Base-by-base conservation (phyloP, 352 stramenopile species). In the Globisporangium cederbergense region DNA sequence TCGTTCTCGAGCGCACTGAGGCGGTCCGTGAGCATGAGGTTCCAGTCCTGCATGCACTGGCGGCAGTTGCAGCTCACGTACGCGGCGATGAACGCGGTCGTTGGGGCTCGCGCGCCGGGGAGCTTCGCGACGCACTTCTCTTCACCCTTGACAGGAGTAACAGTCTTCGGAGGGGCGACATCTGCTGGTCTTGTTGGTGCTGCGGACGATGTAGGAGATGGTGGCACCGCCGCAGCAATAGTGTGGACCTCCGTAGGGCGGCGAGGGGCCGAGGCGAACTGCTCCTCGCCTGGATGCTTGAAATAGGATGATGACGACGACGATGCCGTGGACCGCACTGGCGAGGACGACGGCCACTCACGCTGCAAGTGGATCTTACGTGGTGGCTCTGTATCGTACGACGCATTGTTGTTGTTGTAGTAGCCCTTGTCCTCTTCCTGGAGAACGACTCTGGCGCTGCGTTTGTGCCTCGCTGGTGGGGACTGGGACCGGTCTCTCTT, bases 11-110 rank as follows among this genome's bases (percentile, higher is more conserved):
- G 28, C 18, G 20, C 32, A 0, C 56, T 20, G 5, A 72, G 20
- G 6, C 49, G 42, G 1, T 65, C 52, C 0, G 61, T 62, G 25
- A 76, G 55, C 25, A 57, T 40, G 18, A 59, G 20, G 18, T 64
- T 71, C 47, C 69, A 73, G 49, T 67, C 36, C 16, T 60, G 36
- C 36, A 72, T 57, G 52, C 69, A 75, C 54, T 49, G 45, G 6
- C 38, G 61, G 32, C 65, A 75, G 20, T 51, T 49, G 38, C 69
- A 75, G 3, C 34, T 43, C 7, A 67, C 34, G 46, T 67, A 75
- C 40, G 62, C 61, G 7, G 57, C 43, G 18, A 66, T 14, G 56
- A 62, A 60, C 25, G 61, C 47, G 13, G 40, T 34, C 58, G 62
- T 10, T 53, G 66, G 6, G n/a, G 54, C 62, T 64, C 46, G 45